Percentiles rank a stretch among this genome's conserved stretches.
Evolutionary conservation across 768 basidiomycete species (phyloP).

Genomic region (Megacollybia marginata): DNA sequence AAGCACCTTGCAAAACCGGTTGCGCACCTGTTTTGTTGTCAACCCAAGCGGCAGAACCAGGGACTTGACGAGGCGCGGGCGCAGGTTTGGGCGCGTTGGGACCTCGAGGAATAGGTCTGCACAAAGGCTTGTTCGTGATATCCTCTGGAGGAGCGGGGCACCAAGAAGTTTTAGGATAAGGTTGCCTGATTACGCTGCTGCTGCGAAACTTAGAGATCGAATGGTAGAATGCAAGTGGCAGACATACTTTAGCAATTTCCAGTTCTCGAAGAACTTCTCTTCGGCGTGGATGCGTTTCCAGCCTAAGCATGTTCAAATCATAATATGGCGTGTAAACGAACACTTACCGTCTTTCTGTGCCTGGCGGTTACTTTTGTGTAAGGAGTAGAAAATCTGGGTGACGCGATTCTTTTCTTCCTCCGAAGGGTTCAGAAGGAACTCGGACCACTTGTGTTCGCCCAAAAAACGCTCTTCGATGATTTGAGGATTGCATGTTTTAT

Average conservation of each 20-base stretch:
- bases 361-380: constrained; percentile 32
- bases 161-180: constrained; percentile 35
- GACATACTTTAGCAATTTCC: constrained; percentile 26
- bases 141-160: constrained; percentile 35
- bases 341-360: constrained; percentile 43
- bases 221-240: neutral
- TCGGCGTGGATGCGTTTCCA: constrained; percentile 43
- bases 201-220: too few species aligned
- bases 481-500: constrained; percentile 27
- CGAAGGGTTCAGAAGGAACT: constrained; percentile 33
- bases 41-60: constrained; percentile 31
- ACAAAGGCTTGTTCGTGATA: constrained; percentile 34
- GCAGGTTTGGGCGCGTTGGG: constrained; percentile 27
- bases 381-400: constrained; percentile 34
- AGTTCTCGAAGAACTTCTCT: constrained; percentile 34
- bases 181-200: constrained; percentile 21
- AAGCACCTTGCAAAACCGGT: constrained; percentile 5
- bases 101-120: constrained; percentile 25
- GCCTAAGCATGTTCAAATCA: constrained; percentile 19
- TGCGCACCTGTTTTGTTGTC: constrained; percentile 11
- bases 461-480: constrained; percentile 19
- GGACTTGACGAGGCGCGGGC: constrained; percentile 21
- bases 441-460: constrained; percentile 44
- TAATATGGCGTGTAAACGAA: neutral
- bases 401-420: constrained; percentile 28